Conservation (phyloP, 2,329 filamentous ascomycete genomes). For the Alternaria postmessia region DNA sequence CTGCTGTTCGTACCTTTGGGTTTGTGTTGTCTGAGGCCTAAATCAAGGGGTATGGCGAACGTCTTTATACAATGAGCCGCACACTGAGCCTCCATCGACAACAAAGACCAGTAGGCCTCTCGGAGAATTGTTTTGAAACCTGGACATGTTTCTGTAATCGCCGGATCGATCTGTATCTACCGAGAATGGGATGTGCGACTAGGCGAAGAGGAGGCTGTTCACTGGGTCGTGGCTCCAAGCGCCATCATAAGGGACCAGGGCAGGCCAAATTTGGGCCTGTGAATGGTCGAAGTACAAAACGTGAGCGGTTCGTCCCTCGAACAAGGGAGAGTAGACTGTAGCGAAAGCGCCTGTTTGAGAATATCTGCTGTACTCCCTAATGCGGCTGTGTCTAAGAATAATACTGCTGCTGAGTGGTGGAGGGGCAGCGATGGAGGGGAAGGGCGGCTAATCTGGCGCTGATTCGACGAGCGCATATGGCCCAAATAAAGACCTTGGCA, state of each 20-base stretch:
- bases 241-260: slow-evolving; percentile 41
- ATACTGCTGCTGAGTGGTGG: slow-evolving; percentile 36
- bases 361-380: slow-evolving; percentile 30
- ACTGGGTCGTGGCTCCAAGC: slow-evolving; percentile 41
- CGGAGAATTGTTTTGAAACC: slow-evolving; percentile 52
- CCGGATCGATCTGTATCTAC: slow-evolving; percentile 41
- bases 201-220: slow-evolving; percentile 38
- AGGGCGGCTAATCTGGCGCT: slow-evolving; percentile 40
- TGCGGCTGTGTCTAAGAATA: slow-evolving; percentile 51
- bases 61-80: slow-evolving; percentile 47
- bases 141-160: slow-evolving; percentile 52
- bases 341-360: slow-evolving; percentile 51
- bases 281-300: slow-evolving; percentile 39
- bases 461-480: slow-evolving; percentile 37
- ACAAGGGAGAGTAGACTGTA: slow-evolving; percentile 34
- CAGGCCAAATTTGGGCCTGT: slow-evolving; percentile 38
- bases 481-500: slow-evolving; percentile 40
- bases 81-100: slow-evolving; percentile 33
- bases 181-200: slow-evolving; percentile 43
- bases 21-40: slow-evolving; percentile 36
- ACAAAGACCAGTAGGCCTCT: slow-evolving; percentile 40
- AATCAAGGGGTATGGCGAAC: slow-evolving; percentile 24
- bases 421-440: slow-evolving; percentile 35
- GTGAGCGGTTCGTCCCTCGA: slow-evolving; percentile 35
- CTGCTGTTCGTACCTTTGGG: slow-evolving; percentile 37